These are phyloP conservation scores for Inga oerstediana DNA, from an alignment of 306 rosid species.

Conservation along the genomic window DNA sequence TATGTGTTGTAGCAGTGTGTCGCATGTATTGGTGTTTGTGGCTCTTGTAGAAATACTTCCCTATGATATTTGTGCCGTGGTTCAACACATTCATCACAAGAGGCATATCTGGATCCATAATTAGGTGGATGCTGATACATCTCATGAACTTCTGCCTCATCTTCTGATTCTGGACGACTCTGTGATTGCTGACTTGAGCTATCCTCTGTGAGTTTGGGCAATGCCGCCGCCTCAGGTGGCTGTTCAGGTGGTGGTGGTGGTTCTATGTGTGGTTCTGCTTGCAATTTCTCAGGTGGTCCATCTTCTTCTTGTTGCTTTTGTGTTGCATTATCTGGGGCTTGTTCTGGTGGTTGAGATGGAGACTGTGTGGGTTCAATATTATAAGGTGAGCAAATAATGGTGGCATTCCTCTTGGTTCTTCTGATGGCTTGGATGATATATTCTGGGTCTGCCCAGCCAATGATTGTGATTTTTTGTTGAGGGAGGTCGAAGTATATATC, in stretches of 20 bases:
- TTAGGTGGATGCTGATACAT: constrained; percentile 50
- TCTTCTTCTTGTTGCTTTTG: constrained; percentile 31
- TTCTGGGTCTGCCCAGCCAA: constrained; percentile 85
- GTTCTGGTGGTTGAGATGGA: constrained; percentile 29
- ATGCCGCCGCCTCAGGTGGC: constrained; percentile 41
- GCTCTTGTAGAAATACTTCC: constrained; percentile 39
- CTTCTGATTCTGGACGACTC: constrained; percentile 38
- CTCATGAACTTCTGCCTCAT: constrained; percentile 52
- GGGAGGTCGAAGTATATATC: constrained; percentile 68
- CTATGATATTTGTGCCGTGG: constrained; percentile 44
- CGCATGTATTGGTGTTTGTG: constrained; percentile 43
- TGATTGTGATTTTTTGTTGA: constrained; percentile 69
- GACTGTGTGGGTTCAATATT: constrained; percentile 50
- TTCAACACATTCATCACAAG: constrained; percentile 38
- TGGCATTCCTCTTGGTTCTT: constrained; percentile 74
- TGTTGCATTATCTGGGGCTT: constrained; percentile 31
- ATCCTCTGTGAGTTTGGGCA: constrained; percentile 34
- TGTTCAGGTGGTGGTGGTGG: constrained; percentile 28
- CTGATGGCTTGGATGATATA: constrained; percentile 67
- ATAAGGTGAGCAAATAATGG: constrained; percentile 50
- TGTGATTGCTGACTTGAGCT: constrained; percentile 40
- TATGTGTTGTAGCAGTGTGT: constrained; percentile 74
- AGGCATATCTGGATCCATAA: constrained; percentile 46
- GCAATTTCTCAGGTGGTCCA: constrained; percentile 36
- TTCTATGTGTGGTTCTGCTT: constrained; percentile 41